Conservation (phyloP, 345 rosid genomes). For the Gossypium herbaceum region DNA sequence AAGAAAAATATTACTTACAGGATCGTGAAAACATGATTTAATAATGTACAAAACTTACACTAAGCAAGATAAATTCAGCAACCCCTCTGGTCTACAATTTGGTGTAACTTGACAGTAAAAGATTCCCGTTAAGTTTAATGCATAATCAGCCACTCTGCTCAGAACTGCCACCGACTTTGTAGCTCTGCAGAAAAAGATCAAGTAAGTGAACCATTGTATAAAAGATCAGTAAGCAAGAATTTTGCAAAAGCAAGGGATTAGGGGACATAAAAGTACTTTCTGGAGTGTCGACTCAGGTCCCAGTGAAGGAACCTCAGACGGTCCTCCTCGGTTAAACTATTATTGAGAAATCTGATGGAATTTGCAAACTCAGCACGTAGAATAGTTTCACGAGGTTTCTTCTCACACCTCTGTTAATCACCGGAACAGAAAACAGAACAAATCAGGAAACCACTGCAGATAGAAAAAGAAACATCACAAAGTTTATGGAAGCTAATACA, state of each 20-base stretch:
- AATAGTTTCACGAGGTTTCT: slow-evolving; percentile 87
- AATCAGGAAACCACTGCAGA: slow-evolving; percentile 15
- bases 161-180: slow-evolving; percentile 63
- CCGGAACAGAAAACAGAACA: slow-evolving; percentile 20
- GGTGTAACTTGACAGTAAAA: slow-evolving; percentile 59
- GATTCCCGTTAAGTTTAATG: slow-evolving; percentile 72
- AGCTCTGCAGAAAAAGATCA: slow-evolving; percentile 44
- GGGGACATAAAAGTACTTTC: slow-evolving; percentile 40
- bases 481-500: not conserved
- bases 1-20: not conserved
- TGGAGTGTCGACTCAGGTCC: slow-evolving; percentile 75
- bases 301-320: slow-evolving; percentile 78
- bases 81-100: slow-evolving; percentile 36
- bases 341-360: slow-evolving; percentile 65
- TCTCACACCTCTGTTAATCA: slow-evolving; percentile 61
- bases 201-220: slow-evolving; percentile 12
- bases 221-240: not conserved
- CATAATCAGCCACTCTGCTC: slow-evolving; percentile 56
- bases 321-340: slow-evolving; percentile 51
- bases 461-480: not conserved
- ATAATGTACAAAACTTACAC: slow-evolving; percentile 47
- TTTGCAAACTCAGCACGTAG: slow-evolving; percentile 78
- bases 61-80: slow-evolving; percentile 27
- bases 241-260: not conserved
- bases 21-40: not conserved